Conservation (phyloP, 78 protist genomes). For the Dictyostelium firmibasis region DNA sequence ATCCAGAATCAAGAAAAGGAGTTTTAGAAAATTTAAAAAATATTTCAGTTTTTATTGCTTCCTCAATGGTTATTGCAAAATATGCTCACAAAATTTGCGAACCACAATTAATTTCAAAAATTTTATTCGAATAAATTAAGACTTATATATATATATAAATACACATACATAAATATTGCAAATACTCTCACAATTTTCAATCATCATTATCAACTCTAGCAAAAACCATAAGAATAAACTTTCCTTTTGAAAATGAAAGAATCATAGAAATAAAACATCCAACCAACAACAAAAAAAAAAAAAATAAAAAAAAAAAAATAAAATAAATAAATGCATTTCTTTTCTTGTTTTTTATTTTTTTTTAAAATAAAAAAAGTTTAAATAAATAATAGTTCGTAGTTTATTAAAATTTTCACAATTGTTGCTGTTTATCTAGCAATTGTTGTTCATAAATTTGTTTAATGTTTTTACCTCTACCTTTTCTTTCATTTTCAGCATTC, state of each 20-base stretch:
- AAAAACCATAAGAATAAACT: background rate
- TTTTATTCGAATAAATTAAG: background rate
- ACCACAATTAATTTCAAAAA: background rate
- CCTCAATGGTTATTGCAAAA: conserved; percentile 1
- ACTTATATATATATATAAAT: background rate
- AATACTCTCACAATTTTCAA: no score
- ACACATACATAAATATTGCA: no score
- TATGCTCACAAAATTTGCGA: conserved; percentile 1
- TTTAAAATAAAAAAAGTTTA: background rate
- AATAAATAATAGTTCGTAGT: background rate
- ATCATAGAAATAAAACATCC: no score
- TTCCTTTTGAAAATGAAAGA: background rate
- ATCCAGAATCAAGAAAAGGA: conserved; percentile 10
- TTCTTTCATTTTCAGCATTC: conserved; percentile 7
- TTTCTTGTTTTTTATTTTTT: background rate
- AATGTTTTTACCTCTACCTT: conserved; percentile 7
- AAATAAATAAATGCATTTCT: no score
- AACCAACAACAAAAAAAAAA: no score
- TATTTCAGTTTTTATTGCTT: background rate
- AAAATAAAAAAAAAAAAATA: no score
- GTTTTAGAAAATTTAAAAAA: conserved; percentile 2
- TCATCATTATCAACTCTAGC: no score
- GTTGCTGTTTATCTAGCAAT: background rate
- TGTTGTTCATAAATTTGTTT: background rate
- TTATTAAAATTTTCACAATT: background rate